phyloP scores from a whole-genome alignment of 2,329 filamentous ascomycete species.

The Colletotrichum sp. region DNA sequence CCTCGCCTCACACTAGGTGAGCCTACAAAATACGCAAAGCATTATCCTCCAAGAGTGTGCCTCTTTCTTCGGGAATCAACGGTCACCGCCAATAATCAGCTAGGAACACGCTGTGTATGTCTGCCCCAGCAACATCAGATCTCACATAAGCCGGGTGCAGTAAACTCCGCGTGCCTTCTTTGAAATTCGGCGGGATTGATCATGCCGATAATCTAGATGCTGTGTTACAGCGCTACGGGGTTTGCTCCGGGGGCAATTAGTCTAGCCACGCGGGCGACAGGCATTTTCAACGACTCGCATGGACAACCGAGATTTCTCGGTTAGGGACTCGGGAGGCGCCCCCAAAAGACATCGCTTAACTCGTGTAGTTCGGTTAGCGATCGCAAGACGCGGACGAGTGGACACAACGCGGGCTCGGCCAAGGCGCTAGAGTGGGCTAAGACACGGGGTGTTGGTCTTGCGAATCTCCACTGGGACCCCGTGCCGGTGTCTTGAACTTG shows the following conservation, averaged over 20 bases:
- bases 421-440: slow-evolving; percentile 18
- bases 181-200: not conserved
- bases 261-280: slow-evolving; percentile 3
- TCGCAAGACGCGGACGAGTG: not conserved
- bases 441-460: not conserved
- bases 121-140: not conserved
- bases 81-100: not conserved
- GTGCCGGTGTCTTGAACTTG: not conserved
- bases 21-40: not conserved
- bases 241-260: not conserved
- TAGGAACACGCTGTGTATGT: not conserved
- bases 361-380: slow-evolving; percentile 7
- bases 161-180: not conserved
- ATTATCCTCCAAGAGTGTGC: not conserved
- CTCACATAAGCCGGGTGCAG: not conserved
- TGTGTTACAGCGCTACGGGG: not conserved
- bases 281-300: not conserved
- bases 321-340: not conserved
- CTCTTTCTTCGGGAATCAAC: too few relatives aligned
- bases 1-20: not conserved
- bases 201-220: not conserved
- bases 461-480: not conserved
- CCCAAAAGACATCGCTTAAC: slow-evolving; percentile 12
- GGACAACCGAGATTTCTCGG: not conserved
- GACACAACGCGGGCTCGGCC: not conserved